Base-by-base conservation (phyloP, 1,284 basidiomycete genomes). In the Leccinum griseonigrum region DNA sequence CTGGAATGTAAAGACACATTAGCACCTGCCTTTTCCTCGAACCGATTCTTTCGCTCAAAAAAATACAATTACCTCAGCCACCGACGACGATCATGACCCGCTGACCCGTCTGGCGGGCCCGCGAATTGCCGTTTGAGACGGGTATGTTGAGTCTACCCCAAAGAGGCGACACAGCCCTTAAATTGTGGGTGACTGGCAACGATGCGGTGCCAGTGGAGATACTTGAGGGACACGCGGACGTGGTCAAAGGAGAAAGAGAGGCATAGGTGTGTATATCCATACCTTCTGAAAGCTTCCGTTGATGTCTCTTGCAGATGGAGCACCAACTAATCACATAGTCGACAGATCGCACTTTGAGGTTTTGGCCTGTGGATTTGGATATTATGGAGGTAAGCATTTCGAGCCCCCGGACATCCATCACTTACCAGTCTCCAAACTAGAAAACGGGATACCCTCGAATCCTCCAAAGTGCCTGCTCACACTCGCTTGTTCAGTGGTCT, bases 321-420 rank as follows among this genome's bases (percentile, higher is more conserved):
- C 86, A 95, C 74, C 95, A 97, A 73, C 82, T 99, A 3, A 93
- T 99, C 56, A 98, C 96, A 0, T 98, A 96, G 97, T 94, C 93
- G 2, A 97, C 96, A 74, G 97, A 98, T 71, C 86, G 94, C 51
- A 97, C 92, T 0, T 78, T 99, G 38, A 81, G 94, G 9, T 91
- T 98, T 67, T 98, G 95, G 94, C 95, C 95, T 0, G 81, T 98
- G 4, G 85, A 88, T 55, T 76, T 80, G 1, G 88, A 92, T 50
- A 82, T 83, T 29, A 86, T 92, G 78, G 81, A 88, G 79, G 90
- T 83, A 68, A 38, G 71, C 62, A 18, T 53, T 13, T 11, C 57
- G 36, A 6, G 5, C 9, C 1, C 16, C 3, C 11, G 7, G 9
- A n/a, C 38, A 52, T 52, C n/a, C 22, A 28, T 38, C 50, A 48